Conservation (phyloP, 768 basidiomycete species). For the Tulasnella sp. region DNA sequence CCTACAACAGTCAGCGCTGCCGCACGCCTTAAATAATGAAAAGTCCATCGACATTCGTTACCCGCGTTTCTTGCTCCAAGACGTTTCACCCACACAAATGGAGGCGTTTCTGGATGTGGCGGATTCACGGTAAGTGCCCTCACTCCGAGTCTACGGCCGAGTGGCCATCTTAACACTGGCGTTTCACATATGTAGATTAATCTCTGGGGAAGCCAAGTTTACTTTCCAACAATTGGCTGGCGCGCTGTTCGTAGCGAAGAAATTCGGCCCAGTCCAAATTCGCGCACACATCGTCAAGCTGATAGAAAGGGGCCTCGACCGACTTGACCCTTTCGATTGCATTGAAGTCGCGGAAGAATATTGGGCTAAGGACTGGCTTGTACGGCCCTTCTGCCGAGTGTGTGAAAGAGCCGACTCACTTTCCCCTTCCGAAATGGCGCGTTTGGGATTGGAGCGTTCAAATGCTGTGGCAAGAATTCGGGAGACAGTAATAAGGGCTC, state of each 20-base stretch:
- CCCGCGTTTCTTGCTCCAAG: too few species aligned
- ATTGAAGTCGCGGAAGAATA: not conserved
- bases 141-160: too few species aligned
- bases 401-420: not conserved
- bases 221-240: not conserved
- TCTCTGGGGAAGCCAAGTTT: too few species aligned
- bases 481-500: not conserved
- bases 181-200: too few species aligned
- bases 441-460: not conserved
- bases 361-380: not conserved
- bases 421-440: not conserved
- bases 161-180: too few species aligned
- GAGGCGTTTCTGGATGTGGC: too few species aligned
- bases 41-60: too few species aligned
- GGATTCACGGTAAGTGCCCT: too few species aligned
- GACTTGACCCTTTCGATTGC: not conserved
- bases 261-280: not conserved
- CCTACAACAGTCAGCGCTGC: too few species aligned
- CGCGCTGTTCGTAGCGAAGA: not conserved
- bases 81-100: too few species aligned
- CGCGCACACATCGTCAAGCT: not conserved
- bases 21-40: too few species aligned
- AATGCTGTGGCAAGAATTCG: not conserved
- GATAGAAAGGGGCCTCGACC: not conserved
- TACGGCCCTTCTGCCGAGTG: not conserved